Evolutionary conservation across 2,329 filamentous ascomycete species (phyloP), one percentile per base, ranked within the genome.

Genomic region (Cercospora sesami): DNA sequence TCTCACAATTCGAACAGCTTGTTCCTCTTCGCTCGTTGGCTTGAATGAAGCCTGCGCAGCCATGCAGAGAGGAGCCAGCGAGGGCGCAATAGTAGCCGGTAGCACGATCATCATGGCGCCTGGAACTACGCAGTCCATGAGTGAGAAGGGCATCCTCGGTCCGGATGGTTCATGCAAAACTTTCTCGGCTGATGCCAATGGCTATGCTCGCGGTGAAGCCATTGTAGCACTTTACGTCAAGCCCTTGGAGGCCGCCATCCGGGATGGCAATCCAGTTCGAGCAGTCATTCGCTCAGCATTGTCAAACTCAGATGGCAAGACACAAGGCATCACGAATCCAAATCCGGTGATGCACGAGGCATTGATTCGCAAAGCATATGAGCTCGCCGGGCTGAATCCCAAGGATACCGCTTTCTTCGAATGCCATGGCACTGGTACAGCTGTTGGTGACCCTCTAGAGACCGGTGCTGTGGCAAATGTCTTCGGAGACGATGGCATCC

Each of bases 281-380:
- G 59, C 64, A 26, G 64, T 66, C 9, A 63, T 66, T 21, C 23
- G 64, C 62, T 18, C 39, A 12, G 55, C 64, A n/a, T 23, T 45
- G 14, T 21, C 36, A 42, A 66, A 63, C 36, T 12, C 16, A 21
- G 42, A 63, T 39, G 64, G 64, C 23, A 53, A 53, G 12, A 53
- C 48, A 14, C 48, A 23, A 53, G 21, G 48, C 48, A 53, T 53
- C 8, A 53, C 48, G 18, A 23, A 53, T 23, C 48, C 64, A 59
- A 69, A 58, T 48, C 60, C 30, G 51, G 48, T 31, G 10, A 23
- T 26, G 18, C 48, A 53, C 18, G 48, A 23, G 4, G 48, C 18
- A 7, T 53, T 53, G 48, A 53, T 53, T 26, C 48, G 48, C 18
- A 26, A 26, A 23, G 21, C 48, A 23, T 53, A 53, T 2, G 48